Evolutionary conservation across 2,329 filamentous ascomycete species (phyloP).

Genomic region (Colletotrichum chrysophilum): DNA sequence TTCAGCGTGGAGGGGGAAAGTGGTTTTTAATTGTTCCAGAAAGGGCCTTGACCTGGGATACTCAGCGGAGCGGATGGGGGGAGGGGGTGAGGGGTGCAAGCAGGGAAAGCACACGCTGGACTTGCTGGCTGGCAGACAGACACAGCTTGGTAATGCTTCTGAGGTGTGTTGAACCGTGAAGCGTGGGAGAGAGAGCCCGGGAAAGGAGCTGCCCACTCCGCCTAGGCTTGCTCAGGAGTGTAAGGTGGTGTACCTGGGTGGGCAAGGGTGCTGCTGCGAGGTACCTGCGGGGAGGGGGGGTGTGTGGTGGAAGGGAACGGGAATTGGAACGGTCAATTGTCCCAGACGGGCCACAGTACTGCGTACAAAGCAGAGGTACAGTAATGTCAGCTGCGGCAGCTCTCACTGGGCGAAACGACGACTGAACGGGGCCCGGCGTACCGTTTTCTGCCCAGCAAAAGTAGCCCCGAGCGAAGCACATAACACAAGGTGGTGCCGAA

Average conservation of each 20-base stretch:
- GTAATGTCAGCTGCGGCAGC: neutral
- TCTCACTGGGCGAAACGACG: neutral
- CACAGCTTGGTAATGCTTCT: neutral
- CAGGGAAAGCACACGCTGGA: neutral
- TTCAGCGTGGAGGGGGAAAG: neutral
- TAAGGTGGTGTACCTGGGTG: neutral
- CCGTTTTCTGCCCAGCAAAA: neutral
- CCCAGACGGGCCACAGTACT: neutral
- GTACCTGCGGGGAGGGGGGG: neutral
- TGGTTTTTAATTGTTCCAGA: constrained; percentile 17
- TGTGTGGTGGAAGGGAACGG: neutral
- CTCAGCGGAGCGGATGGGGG: neutral
- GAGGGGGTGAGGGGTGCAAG: neutral
- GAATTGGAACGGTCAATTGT: neutral
- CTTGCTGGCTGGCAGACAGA: neutral
- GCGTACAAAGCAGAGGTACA: neutral
- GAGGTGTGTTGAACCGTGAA: neutral
- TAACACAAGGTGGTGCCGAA: neutral
- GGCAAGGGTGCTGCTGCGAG: neutral
- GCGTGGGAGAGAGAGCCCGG: neutral
- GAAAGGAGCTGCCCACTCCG: neutral
- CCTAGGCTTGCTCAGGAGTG: neutral
- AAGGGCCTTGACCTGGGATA: constrained; percentile 2
- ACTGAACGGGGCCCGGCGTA: neutral
- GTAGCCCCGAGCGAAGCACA: neutral